Evolutionary conservation across 2,329 filamentous ascomycete species (phyloP).

Genomic region (Aspergillus niger): DNA sequence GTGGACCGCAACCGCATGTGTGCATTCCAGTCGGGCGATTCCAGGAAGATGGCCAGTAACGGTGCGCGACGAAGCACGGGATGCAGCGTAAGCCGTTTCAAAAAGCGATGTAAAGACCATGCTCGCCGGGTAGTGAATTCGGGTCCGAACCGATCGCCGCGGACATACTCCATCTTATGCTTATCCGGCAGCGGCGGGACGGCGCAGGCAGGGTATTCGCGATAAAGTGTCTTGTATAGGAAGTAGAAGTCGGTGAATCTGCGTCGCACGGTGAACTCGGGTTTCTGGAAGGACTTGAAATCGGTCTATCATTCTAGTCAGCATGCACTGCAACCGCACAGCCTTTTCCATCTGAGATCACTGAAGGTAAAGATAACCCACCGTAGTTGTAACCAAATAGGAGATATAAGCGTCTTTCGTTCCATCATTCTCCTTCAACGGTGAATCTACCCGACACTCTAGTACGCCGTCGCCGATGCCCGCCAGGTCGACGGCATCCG

Average conservation of each 20-base stretch:
- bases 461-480: constrained; percentile 72
- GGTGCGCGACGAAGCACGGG: constrained; percentile 81
- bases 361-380: constrained; percentile 45
- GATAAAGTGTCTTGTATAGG: constrained; percentile 83
- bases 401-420: constrained; percentile 97
- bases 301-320: constrained; percentile 66
- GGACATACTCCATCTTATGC: constrained; percentile 98
- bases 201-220: constrained; percentile 87
- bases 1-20: constrained; percentile 80
- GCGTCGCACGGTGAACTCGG: constrained; percentile 76
- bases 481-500: constrained; percentile 61
- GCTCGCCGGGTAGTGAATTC: constrained; percentile 90
- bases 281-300: constrained; percentile 87
- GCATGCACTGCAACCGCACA: too few relatives aligned
- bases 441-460: constrained; percentile 78
- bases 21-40: constrained; percentile 93
- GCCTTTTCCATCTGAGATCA: neutral
- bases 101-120: constrained; percentile 87
- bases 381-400: constrained; percentile 88
- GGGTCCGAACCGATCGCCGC: constrained; percentile 88
- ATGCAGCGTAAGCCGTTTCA: constrained; percentile 82
- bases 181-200: constrained; percentile 96
- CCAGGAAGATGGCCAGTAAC: constrained; percentile 85
- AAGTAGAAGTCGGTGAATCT: constrained; percentile 98
- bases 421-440: constrained; percentile 93